phyloP scores from a whole-genome alignment of 768 basidiomycete species.

The Tricholoma saponaceum region DNA sequence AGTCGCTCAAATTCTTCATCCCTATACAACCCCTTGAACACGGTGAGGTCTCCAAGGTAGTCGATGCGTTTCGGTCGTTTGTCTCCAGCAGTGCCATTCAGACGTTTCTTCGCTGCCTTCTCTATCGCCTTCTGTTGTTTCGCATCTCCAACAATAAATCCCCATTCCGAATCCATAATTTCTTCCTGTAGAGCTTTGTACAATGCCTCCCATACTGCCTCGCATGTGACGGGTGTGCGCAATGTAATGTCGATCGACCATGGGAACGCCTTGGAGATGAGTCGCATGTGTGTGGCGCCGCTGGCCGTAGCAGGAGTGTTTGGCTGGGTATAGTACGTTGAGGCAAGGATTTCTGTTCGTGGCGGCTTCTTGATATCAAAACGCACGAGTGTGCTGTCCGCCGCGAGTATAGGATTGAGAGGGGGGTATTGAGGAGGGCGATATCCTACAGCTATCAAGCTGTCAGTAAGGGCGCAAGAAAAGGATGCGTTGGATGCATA shows the following conservation, averaged over 20 bases:
- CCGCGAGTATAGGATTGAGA: constrained; percentile 50
- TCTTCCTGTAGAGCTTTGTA: constrained; percentile 46
- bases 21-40: constrained; percentile 60
- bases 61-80: constrained; percentile 52
- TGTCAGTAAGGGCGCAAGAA: background rate
- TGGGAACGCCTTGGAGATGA: constrained; percentile 60
- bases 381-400: constrained; percentile 44
- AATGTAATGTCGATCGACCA: constrained; percentile 58
- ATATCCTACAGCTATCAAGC: background rate
- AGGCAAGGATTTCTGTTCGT: constrained; percentile 35
- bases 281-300: constrained; percentile 39
- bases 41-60: constrained; percentile 52
- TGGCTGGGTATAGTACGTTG: constrained; percentile 37
- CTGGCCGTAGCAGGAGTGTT: constrained; percentile 32
- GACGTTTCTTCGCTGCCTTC: constrained; percentile 46
- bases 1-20: constrained; percentile 53
- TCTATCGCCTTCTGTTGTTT: constrained; percentile 41
- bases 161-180: constrained; percentile 68
- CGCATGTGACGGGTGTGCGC: constrained; percentile 40
- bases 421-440: constrained; percentile 41
- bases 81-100: constrained; percentile 31
- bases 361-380: constrained; percentile 47
- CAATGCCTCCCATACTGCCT: constrained; percentile 52
- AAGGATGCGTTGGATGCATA: background rate
- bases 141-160: constrained; percentile 42